A percentile compares a stretch with the other conserved stretches of the same genome.
phyloP scores from a whole-genome alignment of 164 flowering plant genomes.

The Chloranthus sessilifolius region DNA sequence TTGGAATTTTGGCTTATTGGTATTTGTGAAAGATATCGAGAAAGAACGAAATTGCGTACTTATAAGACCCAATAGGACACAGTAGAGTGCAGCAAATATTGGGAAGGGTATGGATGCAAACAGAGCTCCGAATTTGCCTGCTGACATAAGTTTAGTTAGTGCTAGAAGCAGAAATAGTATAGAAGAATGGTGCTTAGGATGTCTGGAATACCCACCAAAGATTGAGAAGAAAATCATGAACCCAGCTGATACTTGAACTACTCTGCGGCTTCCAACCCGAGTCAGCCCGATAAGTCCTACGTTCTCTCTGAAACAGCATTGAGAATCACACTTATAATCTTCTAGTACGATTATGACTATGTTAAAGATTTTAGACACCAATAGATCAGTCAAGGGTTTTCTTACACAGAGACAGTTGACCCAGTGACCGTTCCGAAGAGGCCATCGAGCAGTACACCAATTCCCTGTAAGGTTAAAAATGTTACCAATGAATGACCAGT shows the following conservation, averaged over 20 bases:
- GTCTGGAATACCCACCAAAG: constrained; percentile 29
- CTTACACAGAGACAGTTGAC: constrained; percentile 33
- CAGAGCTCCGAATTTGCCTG: constrained; percentile 38
- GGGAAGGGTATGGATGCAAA: constrained; percentile 36
- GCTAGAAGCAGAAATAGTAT: background rate
- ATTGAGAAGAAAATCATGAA: constrained; percentile 75
- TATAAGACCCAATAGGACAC: constrained; percentile 26
- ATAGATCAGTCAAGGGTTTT: background rate
- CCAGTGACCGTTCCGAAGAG: constrained; percentile 33
- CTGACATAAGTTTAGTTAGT: constrained; percentile 1
- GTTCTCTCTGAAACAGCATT: constrained; percentile 35
- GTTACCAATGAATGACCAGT: too few species aligned
- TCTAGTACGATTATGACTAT: background rate
- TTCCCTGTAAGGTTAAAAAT: constrained; percentile 18
- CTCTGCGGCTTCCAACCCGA: constrained; percentile 65
- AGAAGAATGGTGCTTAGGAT: background rate
- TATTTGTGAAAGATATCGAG: background rate
- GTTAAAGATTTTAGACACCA: background rate
- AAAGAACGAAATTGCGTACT: constrained; percentile 22
- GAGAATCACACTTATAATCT: background rate
- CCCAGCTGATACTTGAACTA: constrained; percentile 54
- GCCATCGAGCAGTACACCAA: constrained; percentile 31
- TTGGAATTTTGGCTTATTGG: background rate
- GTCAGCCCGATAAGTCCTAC: constrained; percentile 63
- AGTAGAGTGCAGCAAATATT: constrained; percentile 27